Evolutionary conservation across 2,329 filamentous ascomycete species (phyloP), one percentile per base, ranked within the genome.

Genomic region (Diplodia seriata): DNA sequence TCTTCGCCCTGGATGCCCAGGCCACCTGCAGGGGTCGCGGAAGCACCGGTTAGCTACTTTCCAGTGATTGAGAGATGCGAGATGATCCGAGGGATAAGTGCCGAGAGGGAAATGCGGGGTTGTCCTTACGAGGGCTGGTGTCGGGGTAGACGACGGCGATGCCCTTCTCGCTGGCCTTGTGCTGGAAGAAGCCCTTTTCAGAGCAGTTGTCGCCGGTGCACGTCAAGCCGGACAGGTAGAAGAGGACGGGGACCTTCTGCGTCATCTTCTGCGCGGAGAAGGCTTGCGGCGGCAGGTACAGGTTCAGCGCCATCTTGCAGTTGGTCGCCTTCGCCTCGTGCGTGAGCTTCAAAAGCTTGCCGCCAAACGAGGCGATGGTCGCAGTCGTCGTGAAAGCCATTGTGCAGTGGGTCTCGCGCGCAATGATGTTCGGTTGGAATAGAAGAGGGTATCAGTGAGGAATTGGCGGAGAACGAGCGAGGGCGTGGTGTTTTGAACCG

Each of bases 111-210:
- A 65, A 50, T 51, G 26, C 23, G 64, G 54, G 53, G 64, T 62
- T 67, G 43, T 47, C 43, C 85, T 64, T 83, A 90, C 94, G 89
- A 68, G 95, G 95, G 68, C 91, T 96, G 26, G 95, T 99, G 83
- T 99, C 95, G 1, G 95, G 95, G 82, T 93, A 98, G 66, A 97
- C 87, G 68, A 99, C 83, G n/a, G 95, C 95, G 78, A 99, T 91
- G 75, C 92, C 92, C 77, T 89, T 90, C 74, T 89, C 85, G 68
- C 89, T 86, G 57, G 95, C 95, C 70, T 88, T 87, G 74, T 91
- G 88, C 78, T 97, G 94, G 81, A 99, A 92, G 85, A 97, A 98
- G 65, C 94, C 95, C 78, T 90, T 90, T 76, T 90, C 88, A 2
- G 88, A 86, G 78, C 87, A 88, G 73, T 90, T 90, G 73, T 98